Conservation (phyloP, 2,329 filamentous ascomycete genomes). For the Nothopassalora personata region DNA sequence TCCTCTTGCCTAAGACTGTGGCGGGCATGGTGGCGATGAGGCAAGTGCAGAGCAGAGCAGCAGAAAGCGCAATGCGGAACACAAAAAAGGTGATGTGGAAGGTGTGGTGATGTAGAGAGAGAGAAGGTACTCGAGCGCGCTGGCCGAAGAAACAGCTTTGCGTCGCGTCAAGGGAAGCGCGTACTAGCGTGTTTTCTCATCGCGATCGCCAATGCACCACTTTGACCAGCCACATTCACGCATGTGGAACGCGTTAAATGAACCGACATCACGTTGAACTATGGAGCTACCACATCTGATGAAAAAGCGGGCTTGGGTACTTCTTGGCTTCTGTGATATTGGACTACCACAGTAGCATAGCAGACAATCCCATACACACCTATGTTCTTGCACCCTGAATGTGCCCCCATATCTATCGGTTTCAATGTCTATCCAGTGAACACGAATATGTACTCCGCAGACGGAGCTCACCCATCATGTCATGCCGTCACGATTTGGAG, state of each 20-base stretch:
- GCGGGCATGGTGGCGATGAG: constrained; percentile 29
- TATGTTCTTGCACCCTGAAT: too few relatives aligned
- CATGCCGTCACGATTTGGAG: too few relatives aligned
- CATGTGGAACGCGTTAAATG: not conserved
- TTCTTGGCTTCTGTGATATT: too few relatives aligned
- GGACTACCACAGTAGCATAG: too few relatives aligned
- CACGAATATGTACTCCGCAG: too few relatives aligned
- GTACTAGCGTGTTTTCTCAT: not conserved
- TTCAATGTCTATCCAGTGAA: too few relatives aligned
- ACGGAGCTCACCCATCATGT: too few relatives aligned
- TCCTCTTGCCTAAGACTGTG: constrained; percentile 45
- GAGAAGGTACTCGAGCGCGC: constrained; percentile 2
- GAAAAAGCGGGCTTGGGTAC: too few relatives aligned
- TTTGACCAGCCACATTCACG: not conserved
- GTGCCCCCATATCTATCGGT: too few relatives aligned
- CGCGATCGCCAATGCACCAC: not conserved
- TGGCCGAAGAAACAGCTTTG: not conserved
- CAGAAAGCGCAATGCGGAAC: constrained; percentile 1
- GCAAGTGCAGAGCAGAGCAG: not conserved
- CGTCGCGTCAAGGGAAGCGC: not conserved
- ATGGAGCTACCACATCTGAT: not conserved
- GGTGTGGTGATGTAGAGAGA: not conserved
- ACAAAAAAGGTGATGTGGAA: not conserved
- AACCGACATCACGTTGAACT: not conserved
- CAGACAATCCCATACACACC: too few relatives aligned